These are phyloP conservation scores for Histomonas meleagridis DNA, from an alignment of 208 protist genomes.

Conservation along the genomic window DNA sequence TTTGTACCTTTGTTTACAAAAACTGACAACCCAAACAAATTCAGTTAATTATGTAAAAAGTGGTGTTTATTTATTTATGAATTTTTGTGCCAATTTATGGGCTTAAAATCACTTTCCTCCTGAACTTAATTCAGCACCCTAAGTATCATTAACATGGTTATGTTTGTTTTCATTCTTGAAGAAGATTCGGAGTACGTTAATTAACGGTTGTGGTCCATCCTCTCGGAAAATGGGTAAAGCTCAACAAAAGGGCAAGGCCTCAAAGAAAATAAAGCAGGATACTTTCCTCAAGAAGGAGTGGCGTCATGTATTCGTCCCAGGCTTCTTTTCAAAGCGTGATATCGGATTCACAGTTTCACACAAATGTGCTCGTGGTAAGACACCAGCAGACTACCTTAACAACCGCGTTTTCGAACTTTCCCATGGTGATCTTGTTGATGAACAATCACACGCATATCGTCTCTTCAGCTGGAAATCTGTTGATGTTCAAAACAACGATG, in stretches of 20 bases:
- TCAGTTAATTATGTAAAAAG: too few species aligned
- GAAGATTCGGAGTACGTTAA: too few species aligned
- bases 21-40: too few species aligned
- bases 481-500: constrained; percentile 73
- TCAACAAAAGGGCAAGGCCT: neutral
- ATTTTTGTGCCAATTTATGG: too few species aligned
- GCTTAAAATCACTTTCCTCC: too few species aligned
- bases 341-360: constrained; percentile 28
- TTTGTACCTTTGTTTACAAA: too few species aligned
- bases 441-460: neutral
- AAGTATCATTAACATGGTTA: too few species aligned
- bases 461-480: constrained; percentile 31
- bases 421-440: neutral
- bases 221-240: constrained; percentile 10
- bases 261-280: constrained; percentile 32
- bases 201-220: too few species aligned
- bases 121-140: too few species aligned
- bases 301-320: constrained; percentile 20
- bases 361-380: neutral
- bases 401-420: constrained; percentile 27
- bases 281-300: constrained; percentile 38
- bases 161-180: too few species aligned
- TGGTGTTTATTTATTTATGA: too few species aligned
- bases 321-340: constrained; percentile 15
- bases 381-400: neutral